Conservation (phyloP, 2,329 filamentous ascomycete genomes). For the Xylaria sp. region DNA sequence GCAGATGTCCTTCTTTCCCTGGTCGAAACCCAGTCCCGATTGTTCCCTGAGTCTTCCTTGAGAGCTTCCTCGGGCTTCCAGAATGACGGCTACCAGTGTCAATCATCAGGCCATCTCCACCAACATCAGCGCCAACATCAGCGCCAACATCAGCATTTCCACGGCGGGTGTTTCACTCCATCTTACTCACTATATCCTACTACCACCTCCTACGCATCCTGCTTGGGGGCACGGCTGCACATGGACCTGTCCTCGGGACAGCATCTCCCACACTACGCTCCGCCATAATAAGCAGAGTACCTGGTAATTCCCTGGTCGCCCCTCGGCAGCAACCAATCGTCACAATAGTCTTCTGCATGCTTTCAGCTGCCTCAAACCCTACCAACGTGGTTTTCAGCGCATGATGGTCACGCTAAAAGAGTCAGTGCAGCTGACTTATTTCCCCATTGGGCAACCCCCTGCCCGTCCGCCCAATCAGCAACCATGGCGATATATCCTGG, state of each 20-base stretch:
- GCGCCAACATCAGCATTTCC: background rate
- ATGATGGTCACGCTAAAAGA: conserved; percentile 38
- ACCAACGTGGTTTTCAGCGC: conserved; percentile 44
- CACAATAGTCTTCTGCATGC: conserved; percentile 43
- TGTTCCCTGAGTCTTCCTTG: background rate
- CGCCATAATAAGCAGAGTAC: conserved; percentile 30
- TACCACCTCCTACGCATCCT: background rate
- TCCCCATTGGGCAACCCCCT: conserved; percentile 41
- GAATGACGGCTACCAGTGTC: background rate
- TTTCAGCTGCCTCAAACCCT: conserved; percentile 45
- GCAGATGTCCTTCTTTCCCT: conserved; percentile 10
- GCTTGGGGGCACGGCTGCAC: background rate
- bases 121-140: background rate
- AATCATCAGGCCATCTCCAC: conserved; percentile 19
- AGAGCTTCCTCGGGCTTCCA: conserved; percentile 9
- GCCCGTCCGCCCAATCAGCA: conserved; percentile 39
- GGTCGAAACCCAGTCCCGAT: background rate
- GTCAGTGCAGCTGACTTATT: conserved; percentile 44
- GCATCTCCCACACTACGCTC: conserved; percentile 13
- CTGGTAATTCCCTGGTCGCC: conserved; percentile 27
- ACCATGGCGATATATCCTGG: conserved; percentile 25
- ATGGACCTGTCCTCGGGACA: conserved; percentile 11
- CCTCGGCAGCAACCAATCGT: conserved; percentile 41
- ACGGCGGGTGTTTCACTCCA: conserved; percentile 11
- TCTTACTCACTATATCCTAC: background rate